Evolutionary conservation across 345 rosid genomes (phyloP), one percentile per base, ranked within the genome.

Genomic region (Viola odorata): DNA sequence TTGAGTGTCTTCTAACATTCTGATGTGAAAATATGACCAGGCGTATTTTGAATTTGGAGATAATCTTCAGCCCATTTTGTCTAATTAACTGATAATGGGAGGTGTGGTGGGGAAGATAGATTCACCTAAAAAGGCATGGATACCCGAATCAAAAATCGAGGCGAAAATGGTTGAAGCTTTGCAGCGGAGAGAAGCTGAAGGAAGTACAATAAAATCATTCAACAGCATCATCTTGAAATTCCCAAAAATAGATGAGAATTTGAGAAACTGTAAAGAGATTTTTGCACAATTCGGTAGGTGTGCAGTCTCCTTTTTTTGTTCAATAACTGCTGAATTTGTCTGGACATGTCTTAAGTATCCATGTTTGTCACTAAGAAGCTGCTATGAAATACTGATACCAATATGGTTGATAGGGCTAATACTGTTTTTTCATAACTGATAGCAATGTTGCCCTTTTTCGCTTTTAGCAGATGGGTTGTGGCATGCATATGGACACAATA

Each of bases 221-320:
- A 87, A 84, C 78, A 74, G 84, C 77, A 77, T 89, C 47, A 82
- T 92, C 75, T 78, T 92, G 70, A 92, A 92, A 69, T 92, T 92
- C 72, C 96, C 98, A 3, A 89, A 87, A 75, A 89, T 92, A 11
- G 98, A 92, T 37, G 77, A 79, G 45, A 80, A 84, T 74, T 81
- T 89, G 42, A 85, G 88, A 70, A 89, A 85, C 49, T 87, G 96
- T 86, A 87, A 85, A 80, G 77, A 80, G 48, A 92, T 83, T 37
- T 92, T 92, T 66, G 81, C 84, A 70, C 78, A 89, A 69, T 92
- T 92, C 3, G 98, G 98, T 92, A 60, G 58, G 86, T 61, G 53
- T 41, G 12, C 50, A 1, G 15, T 12, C 17, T 14, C 12, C 5
- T 9, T 13, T 37, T 41, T 42, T 23, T 38, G 54, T 53, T 11